Conservation (phyloP, 2,329 filamentous ascomycete species). For the Myotisia sp. region DNA sequence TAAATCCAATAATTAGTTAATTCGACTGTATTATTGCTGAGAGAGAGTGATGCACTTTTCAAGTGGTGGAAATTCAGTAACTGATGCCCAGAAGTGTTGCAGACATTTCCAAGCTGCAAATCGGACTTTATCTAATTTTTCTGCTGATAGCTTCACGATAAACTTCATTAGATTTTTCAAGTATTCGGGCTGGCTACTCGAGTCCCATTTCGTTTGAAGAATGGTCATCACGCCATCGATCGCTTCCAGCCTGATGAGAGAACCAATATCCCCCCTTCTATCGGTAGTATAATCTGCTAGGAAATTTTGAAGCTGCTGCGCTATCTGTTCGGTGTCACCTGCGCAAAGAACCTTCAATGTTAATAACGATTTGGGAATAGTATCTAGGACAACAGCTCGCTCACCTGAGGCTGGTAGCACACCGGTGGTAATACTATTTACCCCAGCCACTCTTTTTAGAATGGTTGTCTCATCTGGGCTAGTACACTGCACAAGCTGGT, state of each 20-base stretch:
- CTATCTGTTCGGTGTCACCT: slow-evolving; percentile 21
- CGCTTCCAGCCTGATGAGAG: slow-evolving; percentile 67
- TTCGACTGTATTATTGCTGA: not conserved
- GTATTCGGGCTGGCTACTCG: slow-evolving; percentile 8
- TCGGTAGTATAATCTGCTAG: slow-evolving; percentile 86
- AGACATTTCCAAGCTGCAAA: slow-evolving; percentile 36
- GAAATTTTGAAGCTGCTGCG: slow-evolving; percentile 21
- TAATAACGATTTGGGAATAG: not conserved
- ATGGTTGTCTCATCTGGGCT: slow-evolving; percentile 24
- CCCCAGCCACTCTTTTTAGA: slow-evolving; percentile 28
- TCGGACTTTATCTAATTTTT: slow-evolving; percentile 82
- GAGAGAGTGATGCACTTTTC: slow-evolving; percentile 27
- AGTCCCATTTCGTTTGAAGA: slow-evolving; percentile 14
- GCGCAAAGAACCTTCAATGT: slow-evolving; percentile 12
- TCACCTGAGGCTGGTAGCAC: slow-evolving; percentile 27
- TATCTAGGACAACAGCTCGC: slow-evolving; percentile 5
- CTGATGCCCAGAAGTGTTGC: slow-evolving; percentile 26
- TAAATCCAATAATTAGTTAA: slow-evolving; percentile 10
- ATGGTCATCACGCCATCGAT: slow-evolving; percentile 46
- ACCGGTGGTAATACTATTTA: slow-evolving; percentile 25
- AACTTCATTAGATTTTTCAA: slow-evolving; percentile 23
- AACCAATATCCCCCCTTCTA: slow-evolving; percentile 78
- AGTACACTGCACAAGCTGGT: slow-evolving; percentile 23
- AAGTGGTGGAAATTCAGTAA: slow-evolving; percentile 21
- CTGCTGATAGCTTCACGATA: slow-evolving; percentile 57